A percentile compares a stretch with the other conserved stretches of the same genome.
phyloP scores from a whole-genome alignment of 345 rosid species.

The Eucalyptus polybractea region DNA sequence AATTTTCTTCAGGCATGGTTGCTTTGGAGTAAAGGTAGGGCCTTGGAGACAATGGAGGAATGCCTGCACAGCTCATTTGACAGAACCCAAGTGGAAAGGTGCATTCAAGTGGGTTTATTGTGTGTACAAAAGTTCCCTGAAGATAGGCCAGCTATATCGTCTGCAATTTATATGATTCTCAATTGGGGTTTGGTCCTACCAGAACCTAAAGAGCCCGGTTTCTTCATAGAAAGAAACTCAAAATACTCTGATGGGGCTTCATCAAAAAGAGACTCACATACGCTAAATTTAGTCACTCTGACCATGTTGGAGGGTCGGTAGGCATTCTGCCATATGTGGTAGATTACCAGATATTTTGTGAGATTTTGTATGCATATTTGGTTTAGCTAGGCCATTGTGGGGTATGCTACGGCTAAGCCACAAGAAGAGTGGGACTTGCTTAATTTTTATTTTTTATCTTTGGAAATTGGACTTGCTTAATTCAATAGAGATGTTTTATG shows the following conservation, averaged over 20 bases:
- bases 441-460: too few species aligned
- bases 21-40: conserved; percentile 2
- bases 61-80: not conserved
- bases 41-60: not conserved
- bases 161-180: not conserved
- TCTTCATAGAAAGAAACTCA: not conserved
- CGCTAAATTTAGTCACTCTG: not conserved
- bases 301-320: not conserved
- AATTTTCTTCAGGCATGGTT: conserved; percentile 7
- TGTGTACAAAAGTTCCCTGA: not conserved
- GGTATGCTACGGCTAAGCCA: too few species aligned
- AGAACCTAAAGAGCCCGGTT: not conserved
- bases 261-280: not conserved
- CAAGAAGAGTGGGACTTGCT: too few species aligned
- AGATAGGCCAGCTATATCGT: not conserved
- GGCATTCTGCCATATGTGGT: too few species aligned
- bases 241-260: not conserved
- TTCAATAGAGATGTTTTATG: too few species aligned
- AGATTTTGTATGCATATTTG: too few species aligned
- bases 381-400: too few species aligned
- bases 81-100: not conserved
- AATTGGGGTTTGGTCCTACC: not conserved
- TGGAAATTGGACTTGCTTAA: too few species aligned
- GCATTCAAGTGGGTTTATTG: not conserved
- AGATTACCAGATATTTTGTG: too few species aligned